phyloP scores from a whole-genome alignment of 1,284 basidiomycete genomes.

The Phylloporus sp. region DNA sequence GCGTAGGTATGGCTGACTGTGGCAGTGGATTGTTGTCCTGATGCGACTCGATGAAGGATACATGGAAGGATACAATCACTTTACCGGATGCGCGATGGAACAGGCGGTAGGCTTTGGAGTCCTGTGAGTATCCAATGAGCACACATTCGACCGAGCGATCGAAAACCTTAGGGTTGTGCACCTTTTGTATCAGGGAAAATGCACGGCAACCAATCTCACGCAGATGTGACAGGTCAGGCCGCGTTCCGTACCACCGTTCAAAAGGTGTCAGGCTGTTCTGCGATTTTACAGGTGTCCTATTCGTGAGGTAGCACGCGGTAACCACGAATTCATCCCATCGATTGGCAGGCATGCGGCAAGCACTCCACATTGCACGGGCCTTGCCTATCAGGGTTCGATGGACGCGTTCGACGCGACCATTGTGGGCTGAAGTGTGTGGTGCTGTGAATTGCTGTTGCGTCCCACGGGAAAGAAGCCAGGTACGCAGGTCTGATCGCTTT shows the following conservation, averaged over 20 bases:
- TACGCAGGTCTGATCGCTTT: neutral
- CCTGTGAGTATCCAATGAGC: neutral
- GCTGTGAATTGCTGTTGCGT: neutral
- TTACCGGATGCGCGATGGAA: neutral
- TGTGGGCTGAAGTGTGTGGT: neutral
- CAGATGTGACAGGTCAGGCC: neutral
- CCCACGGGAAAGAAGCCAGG: neutral
- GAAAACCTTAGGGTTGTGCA: no score
- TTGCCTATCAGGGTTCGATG: neutral
- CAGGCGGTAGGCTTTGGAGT: conserved; percentile 1
- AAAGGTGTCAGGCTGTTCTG: neutral
- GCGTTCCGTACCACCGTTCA: neutral
- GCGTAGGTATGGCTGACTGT: no score
- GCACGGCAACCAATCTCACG: neutral
- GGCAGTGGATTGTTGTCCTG: no score
- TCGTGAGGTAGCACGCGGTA: neutral
- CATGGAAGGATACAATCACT: no score
- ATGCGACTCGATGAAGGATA: no score
- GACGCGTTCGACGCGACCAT: neutral
- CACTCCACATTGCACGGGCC: neutral
- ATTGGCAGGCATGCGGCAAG: no score
- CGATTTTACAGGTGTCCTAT: no score
- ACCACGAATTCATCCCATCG: neutral
- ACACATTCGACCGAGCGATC: neutral
- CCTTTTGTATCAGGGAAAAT: conserved; percentile 3